phyloP scores from a whole-genome alignment of 495 filamentous ascomycete species.

The Annulohypoxylon stygium region DNA sequence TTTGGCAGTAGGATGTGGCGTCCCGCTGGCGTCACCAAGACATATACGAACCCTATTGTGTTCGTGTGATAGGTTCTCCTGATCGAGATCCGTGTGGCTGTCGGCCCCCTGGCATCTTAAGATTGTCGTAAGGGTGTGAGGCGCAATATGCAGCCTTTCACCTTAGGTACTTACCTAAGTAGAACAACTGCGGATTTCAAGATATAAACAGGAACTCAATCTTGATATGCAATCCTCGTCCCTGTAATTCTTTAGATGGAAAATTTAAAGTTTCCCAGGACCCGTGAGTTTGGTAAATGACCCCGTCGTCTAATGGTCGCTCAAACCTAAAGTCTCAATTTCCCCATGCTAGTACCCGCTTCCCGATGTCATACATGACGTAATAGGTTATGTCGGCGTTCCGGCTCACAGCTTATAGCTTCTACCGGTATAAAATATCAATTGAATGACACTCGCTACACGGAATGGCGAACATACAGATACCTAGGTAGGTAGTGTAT shows the following conservation, averaged over 20 bases:
- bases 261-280: background rate
- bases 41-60: constrained; percentile 33
- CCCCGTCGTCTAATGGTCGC: background rate
- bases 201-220: background rate
- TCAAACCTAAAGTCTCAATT: constrained; percentile 5
- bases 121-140: constrained; percentile 1
- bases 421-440: background rate
- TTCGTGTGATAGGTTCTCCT: constrained; percentile 21
- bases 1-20: constrained; percentile 35
- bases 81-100: constrained; percentile 39
- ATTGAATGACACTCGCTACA: background rate
- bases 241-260: background rate
- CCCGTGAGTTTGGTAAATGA: constrained; percentile 14
- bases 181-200: background rate
- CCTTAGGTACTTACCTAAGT: background rate
- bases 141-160: constrained; percentile 2
- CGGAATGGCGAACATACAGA: background rate
- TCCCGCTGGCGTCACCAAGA: constrained; percentile 45
- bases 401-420: background rate
- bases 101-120: background rate
- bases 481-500: background rate
- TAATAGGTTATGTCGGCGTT: constrained; percentile 15
- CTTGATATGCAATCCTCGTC: background rate
- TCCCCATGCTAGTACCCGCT: background rate
- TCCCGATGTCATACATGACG: constrained; percentile 11